These are phyloP conservation scores for Poa pratensis DNA, from an alignment of 176 grass and related monocot species.

Conservation along the genomic window DNA sequence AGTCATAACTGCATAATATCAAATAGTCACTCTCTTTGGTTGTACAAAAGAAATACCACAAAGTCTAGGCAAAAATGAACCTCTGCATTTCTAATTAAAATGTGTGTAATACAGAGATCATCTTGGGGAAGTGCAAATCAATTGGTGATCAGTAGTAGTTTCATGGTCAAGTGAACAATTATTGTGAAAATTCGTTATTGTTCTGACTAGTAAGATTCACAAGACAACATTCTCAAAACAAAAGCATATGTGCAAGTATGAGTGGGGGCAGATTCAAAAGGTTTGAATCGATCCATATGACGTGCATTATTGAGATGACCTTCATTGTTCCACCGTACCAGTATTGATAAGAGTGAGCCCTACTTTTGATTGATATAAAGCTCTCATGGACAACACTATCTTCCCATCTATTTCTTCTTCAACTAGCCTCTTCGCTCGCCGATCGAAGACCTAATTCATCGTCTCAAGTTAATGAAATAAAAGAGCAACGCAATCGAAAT, in stretches of 20 bases:
- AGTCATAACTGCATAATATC: background rate
- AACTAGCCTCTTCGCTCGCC: conserved; percentile 83
- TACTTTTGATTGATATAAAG: conserved; percentile 95
- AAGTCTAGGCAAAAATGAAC: background rate
- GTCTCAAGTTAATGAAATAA: conserved; percentile 29
- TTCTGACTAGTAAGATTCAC: conserved; percentile 6
- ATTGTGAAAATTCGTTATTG: background rate
- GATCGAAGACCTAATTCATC: conserved; percentile 76
- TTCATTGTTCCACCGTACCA: conserved; percentile 52
- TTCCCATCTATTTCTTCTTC: conserved; percentile 96
- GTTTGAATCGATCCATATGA: conserved; percentile 4
- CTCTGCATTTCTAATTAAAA: background rate
- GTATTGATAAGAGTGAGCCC: conserved; percentile 86
- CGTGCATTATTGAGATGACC: background rate
- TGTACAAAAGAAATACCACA: background rate
- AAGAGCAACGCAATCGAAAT: conserved; percentile 3
- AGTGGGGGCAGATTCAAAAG: conserved; percentile 6
- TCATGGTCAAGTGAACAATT: conserved; percentile 3
- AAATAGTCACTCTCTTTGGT: conserved; percentile 18
- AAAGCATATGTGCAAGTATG: conserved; percentile 24
- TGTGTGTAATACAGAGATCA: background rate
- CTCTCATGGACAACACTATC: conserved; percentile 93
- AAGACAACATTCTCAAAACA: conserved; percentile 14
- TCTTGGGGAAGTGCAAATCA: conserved; percentile 34
- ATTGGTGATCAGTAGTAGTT: background rate